Conservation (phyloP, 352 stramenopile species). For the Phytophthora megakarya region DNA sequence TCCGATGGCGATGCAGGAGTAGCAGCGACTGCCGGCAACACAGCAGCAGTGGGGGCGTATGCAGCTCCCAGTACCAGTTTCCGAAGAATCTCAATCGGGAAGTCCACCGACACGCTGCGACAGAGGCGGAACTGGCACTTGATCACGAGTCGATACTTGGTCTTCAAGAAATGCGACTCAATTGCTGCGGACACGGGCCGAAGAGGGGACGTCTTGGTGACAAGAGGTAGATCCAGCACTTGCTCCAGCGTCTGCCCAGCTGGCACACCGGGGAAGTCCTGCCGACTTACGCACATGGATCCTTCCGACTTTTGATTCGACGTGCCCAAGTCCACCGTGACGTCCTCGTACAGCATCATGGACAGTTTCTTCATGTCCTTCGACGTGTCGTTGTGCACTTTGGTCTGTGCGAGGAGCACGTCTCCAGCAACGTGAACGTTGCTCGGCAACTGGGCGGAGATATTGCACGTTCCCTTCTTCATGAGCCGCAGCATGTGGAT, state of each 20-base stretch:
- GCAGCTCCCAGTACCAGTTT: conserved; percentile 18
- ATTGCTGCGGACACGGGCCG: conserved; percentile 29
- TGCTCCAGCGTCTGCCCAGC: conserved; percentile 34
- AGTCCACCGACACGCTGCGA: conserved; percentile 36
- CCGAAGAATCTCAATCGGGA: conserved; percentile 35
- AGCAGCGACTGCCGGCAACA: conserved; percentile 27
- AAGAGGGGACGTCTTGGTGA: conserved; percentile 22
- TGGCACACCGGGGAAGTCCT: conserved; percentile 37
- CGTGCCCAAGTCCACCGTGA: conserved; percentile 29
- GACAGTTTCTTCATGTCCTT: conserved; percentile 39
- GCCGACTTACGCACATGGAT: conserved; percentile 29
- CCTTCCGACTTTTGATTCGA: conserved; percentile 26
- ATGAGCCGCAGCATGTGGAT: conserved; percentile 38
- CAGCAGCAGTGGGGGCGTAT: conserved; percentile 15
- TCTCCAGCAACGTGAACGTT: conserved; percentile 38
- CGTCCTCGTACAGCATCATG: conserved; percentile 40
- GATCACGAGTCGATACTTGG: conserved; percentile 40
- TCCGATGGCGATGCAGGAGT: conserved; percentile 10
- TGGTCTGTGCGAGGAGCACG: conserved; percentile 31
- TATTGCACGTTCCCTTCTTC: conserved; percentile 37
- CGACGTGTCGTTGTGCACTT: conserved; percentile 35
- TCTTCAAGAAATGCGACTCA: conserved; percentile 36
- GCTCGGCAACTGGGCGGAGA: conserved; percentile 32
- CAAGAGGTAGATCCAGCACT: conserved; percentile 35
- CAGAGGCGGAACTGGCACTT: conserved; percentile 43